Evolutionary conservation across 768 basidiomycete genomes (phyloP).

Genomic region (Termitomyces sp.): DNA sequence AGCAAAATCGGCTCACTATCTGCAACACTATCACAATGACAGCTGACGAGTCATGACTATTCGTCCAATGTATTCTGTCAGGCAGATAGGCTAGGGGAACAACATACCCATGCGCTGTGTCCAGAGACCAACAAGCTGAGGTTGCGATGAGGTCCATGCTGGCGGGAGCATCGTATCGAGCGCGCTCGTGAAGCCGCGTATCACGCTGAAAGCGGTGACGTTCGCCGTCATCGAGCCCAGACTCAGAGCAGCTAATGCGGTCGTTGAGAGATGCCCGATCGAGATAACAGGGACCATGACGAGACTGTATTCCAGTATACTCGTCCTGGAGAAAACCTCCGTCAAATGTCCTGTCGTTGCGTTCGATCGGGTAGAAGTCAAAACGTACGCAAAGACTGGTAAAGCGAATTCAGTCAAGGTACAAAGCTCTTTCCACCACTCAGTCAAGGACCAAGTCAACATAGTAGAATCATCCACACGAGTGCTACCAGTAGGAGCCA

Average conservation of each 20-base stretch:
- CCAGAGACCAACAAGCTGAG: conserved; percentile 91
- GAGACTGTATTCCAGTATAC: conserved; percentile 83
- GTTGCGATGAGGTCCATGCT: conserved; percentile 88
- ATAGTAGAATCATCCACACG: background rate
- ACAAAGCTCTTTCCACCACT: conserved; percentile 11
- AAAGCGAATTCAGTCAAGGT: conserved; percentile 2
- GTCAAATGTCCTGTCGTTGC: background rate
- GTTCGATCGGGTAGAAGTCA: background rate
- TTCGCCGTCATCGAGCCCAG: conserved; percentile 71
- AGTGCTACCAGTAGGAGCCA: background rate
- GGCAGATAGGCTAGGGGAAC: background rate
- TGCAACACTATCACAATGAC: conserved; percentile 60
- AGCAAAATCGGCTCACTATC: conserved; percentile 37
- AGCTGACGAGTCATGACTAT: conserved; percentile 31
- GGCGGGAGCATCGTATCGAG: conserved; percentile 93
- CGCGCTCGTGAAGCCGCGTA: conserved; percentile 78
- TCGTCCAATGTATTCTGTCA: background rate
- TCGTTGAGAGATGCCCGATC: conserved; percentile 88
- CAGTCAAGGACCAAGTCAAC: background rate
- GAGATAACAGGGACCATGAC: conserved; percentile 80
- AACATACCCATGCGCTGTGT: conserved; percentile 74
- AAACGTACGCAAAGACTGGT: conserved; percentile 11
- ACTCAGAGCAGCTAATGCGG: conserved; percentile 80
- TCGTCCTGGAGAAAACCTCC: conserved; percentile 46
- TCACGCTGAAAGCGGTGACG: conserved; percentile 74